These are phyloP conservation scores for Symbiotaphrina buchneri DNA, from an alignment of 495 filamentous ascomycete species.

Conservation along the genomic window DNA sequence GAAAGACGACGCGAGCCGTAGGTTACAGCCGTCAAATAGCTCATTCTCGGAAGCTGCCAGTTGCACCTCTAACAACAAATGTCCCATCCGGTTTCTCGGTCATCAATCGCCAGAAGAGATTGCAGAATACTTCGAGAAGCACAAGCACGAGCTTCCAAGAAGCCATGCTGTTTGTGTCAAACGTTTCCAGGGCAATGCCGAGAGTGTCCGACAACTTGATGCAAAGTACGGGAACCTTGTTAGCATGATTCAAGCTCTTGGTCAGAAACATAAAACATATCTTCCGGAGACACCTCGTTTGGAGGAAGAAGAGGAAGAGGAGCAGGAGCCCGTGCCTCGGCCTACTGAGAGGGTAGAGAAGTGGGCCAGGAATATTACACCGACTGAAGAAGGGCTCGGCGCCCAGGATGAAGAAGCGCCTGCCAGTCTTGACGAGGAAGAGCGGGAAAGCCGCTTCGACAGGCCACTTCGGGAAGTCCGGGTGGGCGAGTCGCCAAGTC, in stretches of 20 bases:
- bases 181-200: constrained; percentile 62
- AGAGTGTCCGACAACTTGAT: constrained; percentile 63
- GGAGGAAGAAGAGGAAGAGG: constrained; percentile 22
- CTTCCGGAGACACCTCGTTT: constrained; percentile 44
- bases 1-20: constrained; percentile 35
- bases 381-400: constrained; percentile 16
- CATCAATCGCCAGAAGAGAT: constrained; percentile 83
- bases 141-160: constrained; percentile 79
- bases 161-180: constrained; percentile 80
- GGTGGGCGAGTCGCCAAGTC: constrained; percentile 70
- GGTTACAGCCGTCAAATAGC: constrained; percentile 24
- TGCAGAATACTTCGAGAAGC: constrained; percentile 68
- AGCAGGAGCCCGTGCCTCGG: constrained; percentile 12
- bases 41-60: constrained; percentile 27
- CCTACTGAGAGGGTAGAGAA: constrained; percentile 46
- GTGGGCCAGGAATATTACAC: constrained; percentile 53
- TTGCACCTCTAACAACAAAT: constrained; percentile 33
- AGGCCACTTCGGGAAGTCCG: constrained; percentile 61
- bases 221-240: constrained; percentile 78
- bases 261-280: constrained; percentile 62
- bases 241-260: constrained; percentile 75
- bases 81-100: constrained; percentile 74
- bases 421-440: constrained; percentile 20
- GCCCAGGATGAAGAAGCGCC: constrained; percentile 11
- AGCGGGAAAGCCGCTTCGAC: constrained; percentile 45